Base-by-base conservation (phyloP, 805 yeast species). In the Teunomyces funiuensis region DNA sequence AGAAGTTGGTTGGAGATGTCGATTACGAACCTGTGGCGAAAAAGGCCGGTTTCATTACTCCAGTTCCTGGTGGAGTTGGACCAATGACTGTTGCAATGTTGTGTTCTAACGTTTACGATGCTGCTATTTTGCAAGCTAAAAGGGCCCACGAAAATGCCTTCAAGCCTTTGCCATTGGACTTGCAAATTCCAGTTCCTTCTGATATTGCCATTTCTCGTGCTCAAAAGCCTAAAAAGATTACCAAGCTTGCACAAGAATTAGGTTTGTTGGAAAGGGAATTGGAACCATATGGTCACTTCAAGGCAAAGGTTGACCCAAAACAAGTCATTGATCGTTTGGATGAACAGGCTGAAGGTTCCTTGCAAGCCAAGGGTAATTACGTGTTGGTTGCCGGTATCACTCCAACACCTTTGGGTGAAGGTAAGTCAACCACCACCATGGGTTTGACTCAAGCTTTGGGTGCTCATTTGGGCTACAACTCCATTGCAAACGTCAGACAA, bases 71-170 rank as follows among this genome's bases (percentile, higher is more conserved):
- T 60, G 98, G 98, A 54, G 98, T 91, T 48, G 99, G 99, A 29
- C 99, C 99, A 50, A 91, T 91, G 98, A 91, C 99, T 19, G 97
- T 91, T 36, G 96, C 96, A 29, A 89, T 90, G 97, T 79, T 91
- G 46, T 77, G 90, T 47, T 78, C 84, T 50, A 91, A 93, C 58
- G 91, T 91, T 8, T 72, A 82, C 43, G 75, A 78, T 50, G 88
- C 96, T 39, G 96, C 98, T 15, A 74, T 83, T 54, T 68, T 77
- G 41, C 79, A 74, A 55, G 73, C 68, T 41, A 65, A 65, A 63
- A 70, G 55, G 39, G 70, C 71, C 8, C 74, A 76, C 57, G 64
- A 71, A 57, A 70, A 77, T 52, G 63, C 66, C 45, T 66, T 77
- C 55, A 63, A 63, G 46, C 85, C 88, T 15, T 67, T 83, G 52